A percentile compares a stretch with the other conserved stretches of the same genome.
These are phyloP conservation scores for Aureobasidium sp. DNA, from an alignment of 2,329 filamentous ascomycete species.

Conservation along the genomic window DNA sequence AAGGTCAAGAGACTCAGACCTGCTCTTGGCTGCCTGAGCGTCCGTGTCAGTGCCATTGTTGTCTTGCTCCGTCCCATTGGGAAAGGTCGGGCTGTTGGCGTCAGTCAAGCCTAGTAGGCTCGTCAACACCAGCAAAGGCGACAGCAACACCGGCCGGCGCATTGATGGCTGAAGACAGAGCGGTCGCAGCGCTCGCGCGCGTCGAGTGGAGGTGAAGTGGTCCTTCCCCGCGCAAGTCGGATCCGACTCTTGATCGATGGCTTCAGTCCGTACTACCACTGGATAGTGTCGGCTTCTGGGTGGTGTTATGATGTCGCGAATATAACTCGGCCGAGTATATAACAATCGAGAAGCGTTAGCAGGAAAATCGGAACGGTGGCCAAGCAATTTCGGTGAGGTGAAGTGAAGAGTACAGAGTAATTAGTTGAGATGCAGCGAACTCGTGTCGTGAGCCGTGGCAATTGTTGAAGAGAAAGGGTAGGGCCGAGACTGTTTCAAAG, in stretches of 20 bases:
- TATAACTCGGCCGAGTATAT: background rate
- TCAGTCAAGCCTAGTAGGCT: background rate
- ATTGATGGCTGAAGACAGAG: background rate
- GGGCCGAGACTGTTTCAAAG: background rate
- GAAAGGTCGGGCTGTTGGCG: background rate
- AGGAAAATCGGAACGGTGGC: background rate
- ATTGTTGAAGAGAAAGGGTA: background rate
- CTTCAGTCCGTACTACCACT: background rate
- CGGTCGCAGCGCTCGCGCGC: slow-evolving; percentile 1
- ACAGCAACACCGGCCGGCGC: background rate
- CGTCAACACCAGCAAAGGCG: slow-evolving; percentile 1
- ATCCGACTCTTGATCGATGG: background rate
- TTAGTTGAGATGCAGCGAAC: background rate
- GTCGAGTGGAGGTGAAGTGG: background rate
- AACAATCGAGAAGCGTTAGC: background rate
- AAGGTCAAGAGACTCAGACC: background rate
- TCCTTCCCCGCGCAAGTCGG: background rate
- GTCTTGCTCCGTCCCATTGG: background rate
- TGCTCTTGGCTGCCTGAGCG: background rate
- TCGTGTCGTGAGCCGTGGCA: background rate
- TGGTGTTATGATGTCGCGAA: background rate
- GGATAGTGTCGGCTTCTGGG: background rate
- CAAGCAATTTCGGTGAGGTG: background rate
- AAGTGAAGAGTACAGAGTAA: background rate
- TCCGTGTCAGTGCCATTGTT: background rate